Evolutionary conservation across 768 basidiomycete species (phyloP), one percentile per base, ranked within the genome.

Genomic region (Auricularia sp.): DNA sequence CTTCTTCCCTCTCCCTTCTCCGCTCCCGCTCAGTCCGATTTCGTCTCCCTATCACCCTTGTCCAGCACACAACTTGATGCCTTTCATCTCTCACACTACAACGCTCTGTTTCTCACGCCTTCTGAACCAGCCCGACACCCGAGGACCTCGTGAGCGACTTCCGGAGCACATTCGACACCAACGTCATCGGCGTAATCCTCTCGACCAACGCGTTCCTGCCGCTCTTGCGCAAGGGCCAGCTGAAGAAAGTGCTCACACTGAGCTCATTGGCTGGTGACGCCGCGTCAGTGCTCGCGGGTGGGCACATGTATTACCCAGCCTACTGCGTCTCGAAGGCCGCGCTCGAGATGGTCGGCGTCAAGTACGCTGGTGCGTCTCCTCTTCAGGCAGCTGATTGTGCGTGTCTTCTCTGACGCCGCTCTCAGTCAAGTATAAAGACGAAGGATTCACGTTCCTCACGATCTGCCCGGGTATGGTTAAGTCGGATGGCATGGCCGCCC

Each of bases 111-210:
- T 29, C 29, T 29, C 29, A 29, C 29, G 29, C 29, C 0, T 29
- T 29, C 29, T 29, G 29, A 0, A 29, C 29, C 3, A 54, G 33
- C 34, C 10, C 8, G 13, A 65, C 29, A 8, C 11, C 62, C 10
- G 42, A 35, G 51, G 37, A 21, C 14, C 44, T 47, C 10, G 51
- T 37, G 0, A 7, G 29, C 44, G 42, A 45, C 29, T 39, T 18
- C 24, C 18, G 21, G 3, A 58, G 35, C 42, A 24, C 65, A 66
- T 63, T 69, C 35, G 54, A 62, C 16, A 65, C 64, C 13, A 72
- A 72, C 65, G 63, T 70, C 7, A 29, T 65, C 37, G 71, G 71
- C n/a, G 66, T 63, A 3, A 65, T 70, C 39, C 54, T 62, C 62
- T 63, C 66, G 1, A 66, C 65, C 42, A 64, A 66, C 44, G 47